Evolutionary conservation across 1,284 basidiomycete species (phyloP), one percentile per base, ranked within the genome.

Genomic region (Schizophyllum amplum): DNA sequence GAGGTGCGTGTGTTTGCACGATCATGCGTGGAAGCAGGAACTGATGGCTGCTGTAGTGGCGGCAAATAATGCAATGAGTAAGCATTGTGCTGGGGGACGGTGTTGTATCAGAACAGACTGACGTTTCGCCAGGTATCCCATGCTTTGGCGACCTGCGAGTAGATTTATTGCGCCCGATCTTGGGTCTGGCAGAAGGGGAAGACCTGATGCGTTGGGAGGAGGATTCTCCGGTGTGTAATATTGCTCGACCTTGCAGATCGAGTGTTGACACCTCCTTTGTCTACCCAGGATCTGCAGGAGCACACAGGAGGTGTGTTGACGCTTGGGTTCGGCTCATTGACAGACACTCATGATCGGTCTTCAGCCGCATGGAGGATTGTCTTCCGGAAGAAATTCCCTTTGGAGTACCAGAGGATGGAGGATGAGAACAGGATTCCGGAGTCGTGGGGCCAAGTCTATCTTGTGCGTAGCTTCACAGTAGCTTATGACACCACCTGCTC

Each of bases 361-460:
- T 55, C 63, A 91, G 88, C 84, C 61, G 75, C 90, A 62, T 91
- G 88, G 88, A 80, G 78, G 66, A 70, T 72, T 52, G 70, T 85
- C 42, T 90, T 84, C 68, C 75, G 77, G 68, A 76, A 77, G 65
- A 75, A 75, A 56, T 85, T 81, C 67, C 79, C 81, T 56, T 68
- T 79, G 51, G 74, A 76, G 53, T 72, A 75, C 55, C 78, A 82
- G 60, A 70, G 72, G 57, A 76, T 76, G 63, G 65, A 68, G 49
- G 69, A 71, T 55, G 65, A 71, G 48, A 63, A 70, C 53, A 68
- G 72, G 59, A 76, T 78, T 56, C 80, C 80, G 27, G 72, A 76
- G 46, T 83, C 81, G 33, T 91, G 89, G 89, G 80, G 79, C 62
- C 78, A 82, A 59, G 75, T 81, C 54, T 89, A 79, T 64, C 85